Percentiles rank a stretch among this genome's conserved stretches.
Evolutionary conservation across 2,329 filamentous ascomycete genomes (phyloP).

Genomic region (Colletotrichum brevisporum): DNA sequence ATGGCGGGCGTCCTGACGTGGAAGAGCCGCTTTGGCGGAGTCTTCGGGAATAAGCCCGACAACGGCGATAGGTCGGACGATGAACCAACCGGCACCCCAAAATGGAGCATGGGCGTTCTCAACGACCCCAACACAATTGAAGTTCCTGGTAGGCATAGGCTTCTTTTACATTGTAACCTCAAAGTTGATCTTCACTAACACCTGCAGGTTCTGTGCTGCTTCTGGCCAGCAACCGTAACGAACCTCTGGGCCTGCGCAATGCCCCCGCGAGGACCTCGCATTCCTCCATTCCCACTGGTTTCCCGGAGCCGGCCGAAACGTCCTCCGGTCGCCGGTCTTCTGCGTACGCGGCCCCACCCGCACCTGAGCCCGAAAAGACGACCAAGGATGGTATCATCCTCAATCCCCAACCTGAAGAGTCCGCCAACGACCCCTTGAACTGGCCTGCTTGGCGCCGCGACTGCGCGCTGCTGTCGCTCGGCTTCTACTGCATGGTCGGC

Average conservation of each 20-base stretch:
- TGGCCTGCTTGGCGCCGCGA: conserved; percentile 90
- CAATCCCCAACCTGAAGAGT: conserved; percentile 93
- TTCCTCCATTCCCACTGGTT: conserved; percentile 67
- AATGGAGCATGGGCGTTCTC: conserved; percentile 82
- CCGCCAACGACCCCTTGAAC: conserved; percentile 90
- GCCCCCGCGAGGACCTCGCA: conserved; percentile 70
- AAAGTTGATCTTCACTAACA: not conserved
- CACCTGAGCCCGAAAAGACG: conserved; percentile 73
- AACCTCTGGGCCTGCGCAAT: conserved; percentile 71
- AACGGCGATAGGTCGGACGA: conserved; percentile 9
- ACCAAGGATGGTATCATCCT: conserved; percentile 90
- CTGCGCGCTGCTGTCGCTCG: conserved; percentile 82
- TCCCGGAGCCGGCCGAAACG: conserved; percentile 44
- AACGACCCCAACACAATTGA: conserved; percentile 86
- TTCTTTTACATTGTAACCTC: not conserved
- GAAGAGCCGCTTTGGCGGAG: conserved; percentile 38
- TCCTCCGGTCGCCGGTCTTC: conserved; percentile 33
- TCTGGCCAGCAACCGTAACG: conserved; percentile 68
- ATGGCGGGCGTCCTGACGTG: conserved; percentile 31
- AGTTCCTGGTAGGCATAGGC: conserved; percentile 77
- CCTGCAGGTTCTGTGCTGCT: conserved; percentile 69
- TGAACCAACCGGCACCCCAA: conserved; percentile 48
- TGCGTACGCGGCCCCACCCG: conserved; percentile 30
- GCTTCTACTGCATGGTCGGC: conserved; percentile 93
- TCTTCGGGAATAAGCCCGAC: conserved; percentile 31